Evolutionary conservation across 345 rosid species (phyloP).

Genomic region (Lepidium didymum): DNA sequence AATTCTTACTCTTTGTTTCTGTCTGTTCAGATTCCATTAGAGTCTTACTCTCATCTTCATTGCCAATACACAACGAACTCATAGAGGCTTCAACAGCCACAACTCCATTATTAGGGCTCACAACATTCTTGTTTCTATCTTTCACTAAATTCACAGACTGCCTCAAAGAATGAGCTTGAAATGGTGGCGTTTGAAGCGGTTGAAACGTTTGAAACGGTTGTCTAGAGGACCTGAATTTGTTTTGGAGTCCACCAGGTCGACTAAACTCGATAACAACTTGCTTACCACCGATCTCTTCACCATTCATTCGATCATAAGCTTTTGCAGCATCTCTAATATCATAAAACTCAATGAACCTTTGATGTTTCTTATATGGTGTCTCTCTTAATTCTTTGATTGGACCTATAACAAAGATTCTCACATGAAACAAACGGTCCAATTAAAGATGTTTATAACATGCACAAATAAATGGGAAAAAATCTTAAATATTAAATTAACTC

Average conservation of each 20-base stretch:
- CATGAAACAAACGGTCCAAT: background rate
- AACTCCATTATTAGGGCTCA: slow-evolving; percentile 14
- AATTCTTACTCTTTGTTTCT: slow-evolving; percentile 8
- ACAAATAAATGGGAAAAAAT: too few species aligned
- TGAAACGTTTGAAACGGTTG: slow-evolving; percentile 9
- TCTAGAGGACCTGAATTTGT: slow-evolving; percentile 37
- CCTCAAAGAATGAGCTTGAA: background rate
- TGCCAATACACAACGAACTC: slow-evolving; percentile 23
- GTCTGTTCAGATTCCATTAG: background rate
- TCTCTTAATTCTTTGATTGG: slow-evolving; percentile 76
- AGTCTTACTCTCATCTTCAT: slow-evolving; percentile 19
- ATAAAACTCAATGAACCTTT: slow-evolving; percentile 77
- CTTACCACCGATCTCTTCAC: slow-evolving; percentile 60
- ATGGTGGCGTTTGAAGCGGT: slow-evolving; percentile 6
- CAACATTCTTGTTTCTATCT: background rate
- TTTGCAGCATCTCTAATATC: slow-evolving; percentile 76
- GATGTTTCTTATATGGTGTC: slow-evolving; percentile 87
- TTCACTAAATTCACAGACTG: background rate
- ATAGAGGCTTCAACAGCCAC: slow-evolving; percentile 31
- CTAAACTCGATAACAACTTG: slow-evolving; percentile 78
- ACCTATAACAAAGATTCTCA: slow-evolving; percentile 25
- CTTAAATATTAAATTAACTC: too few species aligned
- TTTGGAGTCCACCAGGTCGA: slow-evolving; percentile 76
- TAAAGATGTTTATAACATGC: too few species aligned
- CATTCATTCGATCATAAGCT: slow-evolving; percentile 73